Conservation (phyloP, 352 stramenopile genomes). For the Phytopythium litorale region DNA sequence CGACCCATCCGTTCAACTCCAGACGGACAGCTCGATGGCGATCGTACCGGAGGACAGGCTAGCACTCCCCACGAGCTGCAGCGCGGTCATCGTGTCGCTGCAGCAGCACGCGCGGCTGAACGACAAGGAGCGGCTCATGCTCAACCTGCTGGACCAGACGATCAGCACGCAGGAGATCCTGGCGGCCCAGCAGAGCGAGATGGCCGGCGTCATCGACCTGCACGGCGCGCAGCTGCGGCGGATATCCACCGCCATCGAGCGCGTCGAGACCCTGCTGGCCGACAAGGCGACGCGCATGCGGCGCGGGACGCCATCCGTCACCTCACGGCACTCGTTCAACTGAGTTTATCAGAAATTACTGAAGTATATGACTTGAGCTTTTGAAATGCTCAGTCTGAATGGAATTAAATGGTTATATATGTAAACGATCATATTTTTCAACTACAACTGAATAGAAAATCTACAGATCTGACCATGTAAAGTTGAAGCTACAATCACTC, state of each 20-base stretch:
- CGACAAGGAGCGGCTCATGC: slow-evolving; percentile 65
- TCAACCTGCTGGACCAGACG: slow-evolving; percentile 73
- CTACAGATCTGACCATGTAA: not conserved
- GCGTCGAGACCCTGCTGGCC: slow-evolving; percentile 59
- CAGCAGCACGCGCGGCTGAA: slow-evolving; percentile 39
- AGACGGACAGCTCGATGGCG: not conserved
- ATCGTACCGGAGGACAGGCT: not conserved
- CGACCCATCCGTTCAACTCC: slow-evolving; percentile 16
- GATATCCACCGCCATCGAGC: slow-evolving; percentile 66
- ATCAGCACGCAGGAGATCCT: slow-evolving; percentile 77
- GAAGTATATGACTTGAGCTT: not conserved
- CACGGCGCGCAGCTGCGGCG: slow-evolving; percentile 59
- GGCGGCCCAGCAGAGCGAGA: slow-evolving; percentile 67
- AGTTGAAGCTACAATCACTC: not conserved
- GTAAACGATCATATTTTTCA: not conserved
- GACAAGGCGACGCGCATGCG: slow-evolving; percentile 30
- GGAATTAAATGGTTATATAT: not conserved
- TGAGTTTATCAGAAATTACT: not conserved
- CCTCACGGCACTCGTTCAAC: slow-evolving; percentile 8
- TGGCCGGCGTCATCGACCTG: slow-evolving; percentile 61
- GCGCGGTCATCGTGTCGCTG: slow-evolving; percentile 15
- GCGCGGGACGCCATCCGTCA: slow-evolving; percentile 11
- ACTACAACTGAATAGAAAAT: not conserved
- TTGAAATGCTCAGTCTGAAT: not conserved
- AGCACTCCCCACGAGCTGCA: slow-evolving; percentile 12